These are phyloP conservation scores for Globisporangium cystogenes DNA, from an alignment of 352 stramenopile genomes.

Conservation along the genomic window DNA sequence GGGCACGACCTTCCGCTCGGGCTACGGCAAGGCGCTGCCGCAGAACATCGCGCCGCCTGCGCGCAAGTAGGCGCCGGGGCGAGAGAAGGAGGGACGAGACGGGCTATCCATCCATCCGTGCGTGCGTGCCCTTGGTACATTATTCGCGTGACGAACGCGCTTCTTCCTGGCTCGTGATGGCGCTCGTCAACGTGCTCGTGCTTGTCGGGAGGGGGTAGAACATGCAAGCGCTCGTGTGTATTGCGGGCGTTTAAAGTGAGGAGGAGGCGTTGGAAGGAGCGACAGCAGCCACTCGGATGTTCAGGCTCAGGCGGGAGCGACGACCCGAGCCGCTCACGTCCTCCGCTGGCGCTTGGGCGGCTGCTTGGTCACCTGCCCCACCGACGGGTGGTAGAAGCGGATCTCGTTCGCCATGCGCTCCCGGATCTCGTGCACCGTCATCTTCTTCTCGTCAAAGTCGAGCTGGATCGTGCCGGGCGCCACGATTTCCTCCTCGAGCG, in stretches of 20 bases:
- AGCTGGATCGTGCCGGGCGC: constrained; percentile 74
- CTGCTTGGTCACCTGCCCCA: constrained; percentile 13
- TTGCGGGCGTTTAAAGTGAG: too few relatives aligned
- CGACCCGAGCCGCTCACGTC: not conserved
- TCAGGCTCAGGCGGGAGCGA: too few relatives aligned
- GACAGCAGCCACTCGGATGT: too few relatives aligned
- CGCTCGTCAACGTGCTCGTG: too few relatives aligned
- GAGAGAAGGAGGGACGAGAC: not conserved
- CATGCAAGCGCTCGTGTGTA: not conserved
- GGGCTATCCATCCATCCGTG: not conserved
- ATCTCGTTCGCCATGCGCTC: constrained; percentile 79
- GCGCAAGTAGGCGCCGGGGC: constrained; percentile 51
- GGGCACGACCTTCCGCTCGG: constrained; percentile 84
- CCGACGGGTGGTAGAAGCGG: constrained; percentile 62
- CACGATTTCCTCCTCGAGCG: constrained; percentile 83
- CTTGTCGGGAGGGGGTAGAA: too few relatives aligned
- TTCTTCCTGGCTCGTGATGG: not conserved
- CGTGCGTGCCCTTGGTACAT: not conserved
- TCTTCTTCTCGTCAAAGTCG: constrained; percentile 85
- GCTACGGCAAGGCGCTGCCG: constrained; percentile 84
- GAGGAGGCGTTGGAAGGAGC: too few relatives aligned
- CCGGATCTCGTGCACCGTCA: constrained; percentile 75
- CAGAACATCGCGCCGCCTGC: constrained; percentile 76
- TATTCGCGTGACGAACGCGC: not conserved
- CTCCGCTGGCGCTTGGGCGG: constrained; percentile 11